These are phyloP conservation scores for Alternaria gansuensis DNA, from an alignment of 2,329 filamentous ascomycete genomes.

Conservation along the genomic window DNA sequence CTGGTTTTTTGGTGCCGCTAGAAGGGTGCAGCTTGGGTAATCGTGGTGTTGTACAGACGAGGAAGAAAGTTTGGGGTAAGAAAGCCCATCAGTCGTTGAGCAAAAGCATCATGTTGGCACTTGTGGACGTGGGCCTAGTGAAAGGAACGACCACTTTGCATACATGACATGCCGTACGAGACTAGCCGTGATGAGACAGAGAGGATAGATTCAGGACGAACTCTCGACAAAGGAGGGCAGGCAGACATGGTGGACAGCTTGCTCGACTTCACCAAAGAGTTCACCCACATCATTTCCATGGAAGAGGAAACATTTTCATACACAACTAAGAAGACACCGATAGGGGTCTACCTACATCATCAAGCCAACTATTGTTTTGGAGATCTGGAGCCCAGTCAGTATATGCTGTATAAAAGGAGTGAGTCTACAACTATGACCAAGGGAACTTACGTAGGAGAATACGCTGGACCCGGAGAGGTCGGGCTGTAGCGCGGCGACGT, in stretches of 20 bases:
- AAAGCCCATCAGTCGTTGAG: slow-evolving; percentile 14
- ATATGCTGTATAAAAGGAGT: not conserved
- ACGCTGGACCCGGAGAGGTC: slow-evolving; percentile 47
- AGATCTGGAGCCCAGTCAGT: slow-evolving; percentile 44
- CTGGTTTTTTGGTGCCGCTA: slow-evolving; percentile 21
- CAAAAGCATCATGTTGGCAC: slow-evolving; percentile 5
- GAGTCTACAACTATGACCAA: slow-evolving; percentile 40
- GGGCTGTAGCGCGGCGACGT: slow-evolving; percentile 55
- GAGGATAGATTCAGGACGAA: slow-evolving; percentile 17
- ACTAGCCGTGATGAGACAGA: slow-evolving; percentile 22
- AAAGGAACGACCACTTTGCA: slow-evolving; percentile 46
- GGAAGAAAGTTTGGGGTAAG: not conserved
- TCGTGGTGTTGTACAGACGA: slow-evolving; percentile 32
- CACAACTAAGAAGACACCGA: slow-evolving; percentile 33
- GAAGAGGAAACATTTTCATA: slow-evolving; percentile 42
- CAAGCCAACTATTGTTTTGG: slow-evolving; percentile 44
- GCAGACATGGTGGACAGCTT: slow-evolving; percentile 2
- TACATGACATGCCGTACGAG: slow-evolving; percentile 25
- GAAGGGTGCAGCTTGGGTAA: slow-evolving; percentile 19
- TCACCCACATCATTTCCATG: slow-evolving; percentile 27
- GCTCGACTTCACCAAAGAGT: slow-evolving; percentile 36
- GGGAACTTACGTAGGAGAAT: slow-evolving; percentile 58
- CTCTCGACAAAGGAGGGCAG: slow-evolving; percentile 30
- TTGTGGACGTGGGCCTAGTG: slow-evolving; percentile 48
- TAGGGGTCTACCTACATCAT: slow-evolving; percentile 6